Percentiles rank a stretch among this genome's conserved stretches.
Evolutionary conservation across 371 early-diverging fungal genomes (phyloP).

Genomic region (Mortierella sp.): DNA sequence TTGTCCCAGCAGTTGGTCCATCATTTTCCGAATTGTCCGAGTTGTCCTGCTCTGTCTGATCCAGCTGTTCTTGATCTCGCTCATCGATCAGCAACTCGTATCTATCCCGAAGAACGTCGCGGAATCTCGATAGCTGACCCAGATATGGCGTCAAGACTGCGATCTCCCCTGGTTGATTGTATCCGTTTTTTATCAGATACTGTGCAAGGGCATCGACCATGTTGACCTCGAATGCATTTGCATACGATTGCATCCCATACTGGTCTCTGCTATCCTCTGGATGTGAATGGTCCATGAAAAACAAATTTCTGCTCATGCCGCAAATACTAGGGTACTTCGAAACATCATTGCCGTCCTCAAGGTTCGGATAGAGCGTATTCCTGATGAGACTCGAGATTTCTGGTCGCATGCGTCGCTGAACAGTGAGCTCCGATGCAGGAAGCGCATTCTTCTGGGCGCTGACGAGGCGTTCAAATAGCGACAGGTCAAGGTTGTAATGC

Average conservation of each 20-base stretch:
- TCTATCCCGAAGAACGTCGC: conserved; percentile 55
- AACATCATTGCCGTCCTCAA: conserved; percentile 64
- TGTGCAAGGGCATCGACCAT: conserved; percentile 64
- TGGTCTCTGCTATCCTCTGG: too few relatives aligned
- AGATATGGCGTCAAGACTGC: conserved; percentile 74
- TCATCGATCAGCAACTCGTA: conserved; percentile 53
- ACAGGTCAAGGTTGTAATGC: conserved; percentile 66
- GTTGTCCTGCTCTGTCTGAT: too few relatives aligned
- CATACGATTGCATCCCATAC: conserved; percentile 66
- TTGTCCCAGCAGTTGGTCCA: too few relatives aligned
- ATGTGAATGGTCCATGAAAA: too few relatives aligned
- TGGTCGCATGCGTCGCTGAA: conserved; percentile 82
- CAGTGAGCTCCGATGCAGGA: conserved; percentile 63
- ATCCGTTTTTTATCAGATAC: conserved; percentile 67
- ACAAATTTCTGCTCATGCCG: conserved; percentile 69
- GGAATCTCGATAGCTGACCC: conserved; percentile 61
- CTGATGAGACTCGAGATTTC: conserved; percentile 70
- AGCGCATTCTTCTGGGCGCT: conserved; percentile 58
- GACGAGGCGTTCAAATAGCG: conserved; percentile 77
- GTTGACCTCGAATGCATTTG: conserved; percentile 70
- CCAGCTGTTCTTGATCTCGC: conserved; percentile 79
- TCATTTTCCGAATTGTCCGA: too few relatives aligned
- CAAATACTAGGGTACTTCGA: conserved; percentile 59
- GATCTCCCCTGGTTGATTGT: conserved; percentile 56
- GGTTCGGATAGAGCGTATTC: conserved; percentile 64